phyloP scores from a whole-genome alignment of 495 filamentous ascomycete genomes.

The Penicillium malachiteum region DNA sequence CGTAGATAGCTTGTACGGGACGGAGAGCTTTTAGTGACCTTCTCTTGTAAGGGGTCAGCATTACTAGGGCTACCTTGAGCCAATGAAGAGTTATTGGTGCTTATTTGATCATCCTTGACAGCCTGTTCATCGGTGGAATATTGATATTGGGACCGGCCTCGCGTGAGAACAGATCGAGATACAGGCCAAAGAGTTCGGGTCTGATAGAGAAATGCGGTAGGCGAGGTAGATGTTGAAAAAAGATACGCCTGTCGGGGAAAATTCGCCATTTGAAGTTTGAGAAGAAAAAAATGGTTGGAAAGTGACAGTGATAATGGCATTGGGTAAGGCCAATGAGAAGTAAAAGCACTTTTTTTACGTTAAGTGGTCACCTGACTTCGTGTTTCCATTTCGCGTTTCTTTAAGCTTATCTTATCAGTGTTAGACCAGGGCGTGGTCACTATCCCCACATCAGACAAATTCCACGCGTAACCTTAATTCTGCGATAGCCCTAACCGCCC shows the following conservation, averaged over 20 bases:
- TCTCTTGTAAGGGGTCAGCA: no score
- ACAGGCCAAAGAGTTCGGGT: constrained; percentile 55
- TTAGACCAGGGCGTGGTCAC: no score
- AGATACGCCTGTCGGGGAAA: constrained; percentile 20
- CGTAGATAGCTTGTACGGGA: constrained; percentile 26
- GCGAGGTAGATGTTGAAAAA: constrained; percentile 22
- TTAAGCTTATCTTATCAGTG: neutral
- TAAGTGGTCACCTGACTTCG: constrained; percentile 22
- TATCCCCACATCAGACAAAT: no score
- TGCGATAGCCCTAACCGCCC: no score
- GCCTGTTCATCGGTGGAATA: constrained; percentile 7
- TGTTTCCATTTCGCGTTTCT: constrained; percentile 10
- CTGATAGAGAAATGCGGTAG: constrained; percentile 68
- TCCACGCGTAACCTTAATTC: no score
- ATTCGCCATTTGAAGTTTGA: constrained; percentile 20
- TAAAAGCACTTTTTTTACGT: no score
- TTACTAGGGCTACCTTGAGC: no score
- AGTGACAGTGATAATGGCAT: no score
- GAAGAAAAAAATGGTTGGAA: neutral
- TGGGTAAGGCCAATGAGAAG: no score
- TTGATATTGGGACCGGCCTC: constrained; percentile 10
- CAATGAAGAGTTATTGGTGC: no score
- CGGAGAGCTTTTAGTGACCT: neutral
- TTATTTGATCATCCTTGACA: no score
- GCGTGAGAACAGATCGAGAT: constrained; percentile 10